Evolutionary conservation across 257 asterid genomes (phyloP).

Genomic region (Nicotiana tomentosiformis): DNA sequence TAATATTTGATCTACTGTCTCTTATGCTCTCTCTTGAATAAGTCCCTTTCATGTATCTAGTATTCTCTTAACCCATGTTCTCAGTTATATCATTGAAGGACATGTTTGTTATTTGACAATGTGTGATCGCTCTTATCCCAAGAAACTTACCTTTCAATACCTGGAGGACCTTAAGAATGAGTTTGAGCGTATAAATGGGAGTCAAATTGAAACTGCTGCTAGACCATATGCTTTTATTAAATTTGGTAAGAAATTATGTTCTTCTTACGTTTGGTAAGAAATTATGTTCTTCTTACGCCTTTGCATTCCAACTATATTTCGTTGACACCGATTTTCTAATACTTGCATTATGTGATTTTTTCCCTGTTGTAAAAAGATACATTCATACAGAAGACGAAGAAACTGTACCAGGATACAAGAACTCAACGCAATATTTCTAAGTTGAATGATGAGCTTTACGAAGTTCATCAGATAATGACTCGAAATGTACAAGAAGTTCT

Average conservation of each 20-base stretch:
- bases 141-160: slow-evolving; percentile 90
- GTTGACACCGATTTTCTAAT: not conserved
- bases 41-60: not conserved
- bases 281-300: slow-evolving; percentile 8
- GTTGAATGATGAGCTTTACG: slow-evolving; percentile 95
- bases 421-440: slow-evolving; percentile 81
- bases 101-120: slow-evolving; percentile 90
- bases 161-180: slow-evolving; percentile 95
- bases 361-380: slow-evolving; percentile 44
- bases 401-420: slow-evolving; percentile 91
- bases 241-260: slow-evolving; percentile 50
- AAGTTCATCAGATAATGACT: slow-evolving; percentile 99
- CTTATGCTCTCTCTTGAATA: not conserved
- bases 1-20: not conserved
- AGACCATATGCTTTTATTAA: slow-evolving; percentile 97
- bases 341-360: slow-evolving; percentile 10
- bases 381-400: slow-evolving; percentile 88
- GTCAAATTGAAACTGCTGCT: slow-evolving; percentile 96
- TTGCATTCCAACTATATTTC: not conserved
- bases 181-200: slow-evolving; percentile 78
- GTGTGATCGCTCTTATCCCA: slow-evolving; percentile 96
- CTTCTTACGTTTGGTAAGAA: slow-evolving; percentile 50
- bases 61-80: slow-evolving; percentile 46
- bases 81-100: slow-evolving; percentile 89
- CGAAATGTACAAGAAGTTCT: slow-evolving; percentile 99